These are phyloP conservation scores for Ceratobasidium sp. DNA, from an alignment of 1,284 basidiomycete genomes.

Conservation along the genomic window DNA sequence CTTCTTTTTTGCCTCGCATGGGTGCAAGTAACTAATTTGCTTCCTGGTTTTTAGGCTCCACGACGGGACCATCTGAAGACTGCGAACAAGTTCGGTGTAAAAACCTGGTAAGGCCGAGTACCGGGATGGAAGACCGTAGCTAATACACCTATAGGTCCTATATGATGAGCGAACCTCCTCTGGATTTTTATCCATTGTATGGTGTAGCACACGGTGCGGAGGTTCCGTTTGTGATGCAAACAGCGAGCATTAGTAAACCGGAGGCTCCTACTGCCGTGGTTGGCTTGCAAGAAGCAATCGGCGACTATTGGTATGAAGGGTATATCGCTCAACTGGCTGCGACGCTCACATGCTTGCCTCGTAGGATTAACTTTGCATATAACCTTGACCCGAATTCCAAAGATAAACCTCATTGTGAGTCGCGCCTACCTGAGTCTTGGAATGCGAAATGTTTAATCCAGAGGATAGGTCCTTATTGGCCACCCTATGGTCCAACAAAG, in stretches of 20 bases:
- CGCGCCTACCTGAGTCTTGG: not conserved
- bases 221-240: conserved; percentile 26
- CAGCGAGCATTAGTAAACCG: not conserved
- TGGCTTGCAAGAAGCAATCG: conserved; percentile 6
- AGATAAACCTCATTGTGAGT: not conserved
- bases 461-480: conserved; percentile 10
- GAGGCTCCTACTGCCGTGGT: not conserved
- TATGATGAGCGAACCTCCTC: conserved; percentile 2
- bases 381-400: conserved; percentile 20
- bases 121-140: not conserved
- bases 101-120: not conserved
- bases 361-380: conserved; percentile 37
- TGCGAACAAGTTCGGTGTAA: conserved; percentile 20
- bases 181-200: not conserved
- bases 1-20: not conserved
- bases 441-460: too few species aligned
- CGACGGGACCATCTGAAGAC: conserved; percentile 17
- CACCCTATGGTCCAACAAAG: not conserved
- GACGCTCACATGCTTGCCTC: not conserved
- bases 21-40: too few species aligned
- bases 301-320: conserved; percentile 30
- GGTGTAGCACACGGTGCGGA: conserved; percentile 19
- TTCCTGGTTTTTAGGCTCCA: not conserved
- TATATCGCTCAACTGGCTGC: not conserved
- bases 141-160: conserved; percentile 17